Evolutionary conservation across 2,329 filamentous ascomycete species (phyloP), one percentile per base, ranked within the genome.

Genomic region (Achaetomium macrosporum): DNA sequence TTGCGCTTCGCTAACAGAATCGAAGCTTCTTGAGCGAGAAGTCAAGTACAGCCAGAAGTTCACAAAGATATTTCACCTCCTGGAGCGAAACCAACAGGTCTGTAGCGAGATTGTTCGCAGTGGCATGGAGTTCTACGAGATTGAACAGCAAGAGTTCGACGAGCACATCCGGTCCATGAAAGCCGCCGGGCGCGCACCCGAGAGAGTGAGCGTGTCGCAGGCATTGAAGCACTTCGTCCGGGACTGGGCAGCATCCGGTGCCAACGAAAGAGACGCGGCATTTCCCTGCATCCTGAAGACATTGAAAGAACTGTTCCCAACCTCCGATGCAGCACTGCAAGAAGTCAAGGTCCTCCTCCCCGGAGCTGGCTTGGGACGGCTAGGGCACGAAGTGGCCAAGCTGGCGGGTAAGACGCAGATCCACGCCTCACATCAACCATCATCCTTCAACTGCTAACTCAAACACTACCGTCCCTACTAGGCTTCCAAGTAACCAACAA

Each of bases 11-110:
- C 36, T 51, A 17, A 46, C 10, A 5, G 19, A 19, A 29, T 5
- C 2, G 8, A 36, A 52, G 50, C 63, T 78, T 2, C 73, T 85
- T 2, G 79, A 83, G 56, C 74, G 77, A n/a, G 67, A 74, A 1
- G 64, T 83, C 39, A 71, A 78, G 43, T 85, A 82, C 59, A 76
- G 76, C 2, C 75, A 79, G 53, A 81, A 78, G 57, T 72, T 81
- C 16, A 64, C 69, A 13, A 65, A 66, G 1, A 65, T 74, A 10
- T 72, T 77, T 11, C 54, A 68, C 19, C 66, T 76, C 6, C 66
- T 80, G 13, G 63, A 63, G 2, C 56, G 63, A 5, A 81, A 82
- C 57, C 71, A 74, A 10, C 54, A 64, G 0, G 55, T 81, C 2
- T 78, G 75, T 33, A 63, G 73, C 31, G 65, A 63, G 10, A 77